Percentiles rank a stretch among this genome's conserved stretches.
Evolutionary conservation across 1,284 basidiomycete genomes (phyloP).

Genomic region (Ustilago shanxiensis): DNA sequence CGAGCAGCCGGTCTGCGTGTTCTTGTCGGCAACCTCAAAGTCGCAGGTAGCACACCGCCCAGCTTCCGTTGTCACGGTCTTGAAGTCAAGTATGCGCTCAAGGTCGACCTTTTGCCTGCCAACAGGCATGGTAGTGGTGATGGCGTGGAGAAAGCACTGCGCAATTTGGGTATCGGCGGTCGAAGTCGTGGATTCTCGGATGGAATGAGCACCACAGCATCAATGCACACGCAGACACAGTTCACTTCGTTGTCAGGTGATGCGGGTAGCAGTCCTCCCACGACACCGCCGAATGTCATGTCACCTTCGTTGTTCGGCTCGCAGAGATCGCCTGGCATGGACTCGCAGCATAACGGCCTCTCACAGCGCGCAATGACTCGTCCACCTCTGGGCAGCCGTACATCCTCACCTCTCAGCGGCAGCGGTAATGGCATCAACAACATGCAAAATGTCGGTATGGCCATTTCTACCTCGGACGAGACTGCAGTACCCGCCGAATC

Average conservation of each 20-base stretch:
- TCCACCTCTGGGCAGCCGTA: conserved; percentile 22
- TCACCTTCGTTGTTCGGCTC: conserved; percentile 32
- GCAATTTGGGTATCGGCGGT: conserved; percentile 29
- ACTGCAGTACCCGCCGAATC: conserved; percentile 30
- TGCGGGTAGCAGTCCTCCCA: conserved; percentile 43
- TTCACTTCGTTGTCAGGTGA: conserved; percentile 47
- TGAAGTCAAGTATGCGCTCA: conserved; percentile 66
- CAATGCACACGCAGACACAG: conserved; percentile 54
- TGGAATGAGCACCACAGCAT: conserved; percentile 42
- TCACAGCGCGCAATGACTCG: conserved; percentile 12
- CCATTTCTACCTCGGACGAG: conserved; percentile 38
- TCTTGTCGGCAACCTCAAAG: conserved; percentile 54
- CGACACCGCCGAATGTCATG: conserved; percentile 37
- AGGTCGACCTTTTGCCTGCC: conserved; percentile 60
- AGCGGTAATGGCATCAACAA: conserved; percentile 6
- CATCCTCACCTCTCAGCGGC: conserved; percentile 28
- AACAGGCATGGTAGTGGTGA: conserved; percentile 35
- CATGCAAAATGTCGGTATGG: conserved; percentile 31
- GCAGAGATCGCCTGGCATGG: conserved; percentile 17
- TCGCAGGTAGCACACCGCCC: conserved; percentile 54
- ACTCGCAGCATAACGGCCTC: conserved; percentile 21
- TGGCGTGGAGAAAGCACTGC: conserved; percentile 40
- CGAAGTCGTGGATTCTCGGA: conserved; percentile 44
- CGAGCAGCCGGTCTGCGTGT: conserved; percentile 54
- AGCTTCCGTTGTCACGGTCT: conserved; percentile 63